These are phyloP conservation scores for Lachnellula hyalina DNA, from an alignment of 2,329 filamentous ascomycete species.

Conservation along the genomic window DNA sequence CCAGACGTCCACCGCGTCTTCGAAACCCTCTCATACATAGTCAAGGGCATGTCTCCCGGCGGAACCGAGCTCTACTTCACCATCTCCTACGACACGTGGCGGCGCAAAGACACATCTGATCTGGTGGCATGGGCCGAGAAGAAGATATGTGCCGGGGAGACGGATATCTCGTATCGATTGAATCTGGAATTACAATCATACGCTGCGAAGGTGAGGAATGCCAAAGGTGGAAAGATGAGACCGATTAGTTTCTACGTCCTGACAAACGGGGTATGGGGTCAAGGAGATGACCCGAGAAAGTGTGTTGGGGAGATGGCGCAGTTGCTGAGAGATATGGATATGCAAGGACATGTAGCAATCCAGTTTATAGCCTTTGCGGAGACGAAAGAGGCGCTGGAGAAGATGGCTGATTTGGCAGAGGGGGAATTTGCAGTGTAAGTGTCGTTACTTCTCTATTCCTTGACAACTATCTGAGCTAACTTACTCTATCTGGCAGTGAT, in stretches of 20 bases:
- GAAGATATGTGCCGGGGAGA: slow-evolving; percentile 11
- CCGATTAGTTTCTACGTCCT: slow-evolving; percentile 24
- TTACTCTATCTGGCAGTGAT: slow-evolving; percentile 3
- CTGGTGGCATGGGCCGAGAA: slow-evolving; percentile 14
- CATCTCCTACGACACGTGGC: slow-evolving; percentile 20
- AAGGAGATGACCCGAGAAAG: slow-evolving; percentile 4
- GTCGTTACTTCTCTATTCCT: not conserved
- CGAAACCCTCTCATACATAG: slow-evolving; percentile 25
- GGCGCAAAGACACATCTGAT: slow-evolving; percentile 19
- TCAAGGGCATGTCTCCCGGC: slow-evolving; percentile 24
- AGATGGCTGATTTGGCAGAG: slow-evolving; percentile 7
- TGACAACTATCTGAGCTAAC: not conserved
- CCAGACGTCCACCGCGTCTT: slow-evolving; percentile 23
- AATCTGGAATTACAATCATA: slow-evolving; percentile 19
- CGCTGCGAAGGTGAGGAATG: slow-evolving; percentile 6
- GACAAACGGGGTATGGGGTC: slow-evolving; percentile 18
- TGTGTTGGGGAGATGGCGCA: slow-evolving; percentile 7
- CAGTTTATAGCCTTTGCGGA: slow-evolving; percentile 18
- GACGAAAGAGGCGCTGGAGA: slow-evolving; percentile 4
- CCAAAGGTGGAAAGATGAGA: slow-evolving; percentile 12
- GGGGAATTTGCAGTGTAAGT: slow-evolving; percentile 16
- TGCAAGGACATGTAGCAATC: slow-evolving; percentile 2
- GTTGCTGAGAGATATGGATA: not conserved
- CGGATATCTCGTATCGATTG: slow-evolving; percentile 19
- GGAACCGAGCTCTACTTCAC: slow-evolving; percentile 28